These are phyloP conservation scores for Ustilago bromivora DNA, from an alignment of 1,284 basidiomycete species.

Conservation along the genomic window DNA sequence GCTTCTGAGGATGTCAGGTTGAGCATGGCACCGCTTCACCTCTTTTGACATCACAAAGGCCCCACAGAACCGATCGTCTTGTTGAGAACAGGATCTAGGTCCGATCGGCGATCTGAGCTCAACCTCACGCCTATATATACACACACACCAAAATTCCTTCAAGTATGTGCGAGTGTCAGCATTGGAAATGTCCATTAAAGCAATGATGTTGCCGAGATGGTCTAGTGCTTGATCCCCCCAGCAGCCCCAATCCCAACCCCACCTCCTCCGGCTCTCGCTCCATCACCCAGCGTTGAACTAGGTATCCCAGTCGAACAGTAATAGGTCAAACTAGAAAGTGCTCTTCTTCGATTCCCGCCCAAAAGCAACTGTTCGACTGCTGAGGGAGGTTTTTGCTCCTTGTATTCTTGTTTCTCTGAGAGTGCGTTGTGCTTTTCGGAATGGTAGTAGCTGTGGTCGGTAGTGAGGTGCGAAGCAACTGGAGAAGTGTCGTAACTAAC, in stretches of 20 bases:
- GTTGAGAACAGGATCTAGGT: too few species aligned
- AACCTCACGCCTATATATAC: too few species aligned
- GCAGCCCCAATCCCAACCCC: not conserved
- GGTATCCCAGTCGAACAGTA: conserved; percentile 10
- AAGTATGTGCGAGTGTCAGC: too few species aligned
- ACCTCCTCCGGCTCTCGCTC: not conserved
- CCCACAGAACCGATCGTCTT: too few species aligned
- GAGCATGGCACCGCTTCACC: too few species aligned
- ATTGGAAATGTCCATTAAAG: not conserved
- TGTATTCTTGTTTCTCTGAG: not conserved
- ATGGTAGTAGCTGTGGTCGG: not conserved
- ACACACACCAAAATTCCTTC: too few species aligned
- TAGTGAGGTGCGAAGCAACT: too few species aligned
- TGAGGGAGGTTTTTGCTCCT: not conserved
- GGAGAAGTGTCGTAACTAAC: not conserved
- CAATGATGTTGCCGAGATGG: too few species aligned
- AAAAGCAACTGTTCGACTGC: not conserved
- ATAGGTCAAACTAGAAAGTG: conserved; percentile 10
- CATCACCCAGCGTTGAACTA: not conserved
- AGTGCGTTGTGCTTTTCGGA: not conserved
- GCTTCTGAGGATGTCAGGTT: too few species aligned
- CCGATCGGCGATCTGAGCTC: too few species aligned
- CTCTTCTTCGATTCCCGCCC: conserved; percentile 6
- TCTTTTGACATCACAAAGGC: too few species aligned
- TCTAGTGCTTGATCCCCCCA: not conserved